Conservation (phyloP, 352 stramenopile genomes). For the Ophiocytium majus region DNA sequence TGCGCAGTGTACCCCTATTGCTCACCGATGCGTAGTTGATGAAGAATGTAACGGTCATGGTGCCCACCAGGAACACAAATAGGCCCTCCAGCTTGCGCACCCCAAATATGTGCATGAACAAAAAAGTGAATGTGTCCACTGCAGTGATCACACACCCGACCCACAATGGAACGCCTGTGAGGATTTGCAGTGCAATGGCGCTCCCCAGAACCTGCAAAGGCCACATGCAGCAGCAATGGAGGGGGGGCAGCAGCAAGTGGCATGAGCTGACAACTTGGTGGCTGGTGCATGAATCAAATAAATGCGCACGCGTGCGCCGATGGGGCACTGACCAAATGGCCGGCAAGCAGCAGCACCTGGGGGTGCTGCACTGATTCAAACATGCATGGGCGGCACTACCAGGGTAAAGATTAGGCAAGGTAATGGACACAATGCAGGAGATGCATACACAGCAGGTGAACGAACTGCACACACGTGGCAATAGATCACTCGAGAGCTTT, state of each 20-base stretch:
- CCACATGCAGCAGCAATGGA: too few species aligned
- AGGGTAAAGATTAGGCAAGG: neutral
- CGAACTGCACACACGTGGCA: neutral
- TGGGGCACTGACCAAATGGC: too few species aligned
- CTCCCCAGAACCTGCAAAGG: conserved; percentile 65
- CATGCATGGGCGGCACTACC: neutral
- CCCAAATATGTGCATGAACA: conserved; percentile 83
- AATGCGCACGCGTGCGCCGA: too few species aligned
- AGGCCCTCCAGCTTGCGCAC: conserved; percentile 87
- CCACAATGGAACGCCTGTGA: conserved; percentile 82
- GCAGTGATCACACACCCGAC: conserved; percentile 73
- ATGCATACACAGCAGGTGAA: neutral
- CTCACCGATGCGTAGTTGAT: conserved; percentile 59
- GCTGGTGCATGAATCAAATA: too few species aligned
- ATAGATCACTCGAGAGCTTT: conserved; percentile 8
- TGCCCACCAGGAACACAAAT: conserved; percentile 81
- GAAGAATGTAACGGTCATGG: conserved; percentile 90
- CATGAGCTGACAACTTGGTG: too few species aligned
- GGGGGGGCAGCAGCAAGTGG: too few species aligned
- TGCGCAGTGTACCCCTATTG: too few species aligned
- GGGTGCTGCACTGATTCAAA: too few species aligned
- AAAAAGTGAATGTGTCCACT: conserved; percentile 88
- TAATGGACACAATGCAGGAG: neutral
- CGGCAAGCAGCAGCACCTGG: too few species aligned
- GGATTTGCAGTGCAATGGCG: conserved; percentile 81